Evolutionary conservation across 139 green algal species (phyloP), one percentile per base, ranked within the genome.

Genomic region (Astrephomene gubernaculifera): DNA sequence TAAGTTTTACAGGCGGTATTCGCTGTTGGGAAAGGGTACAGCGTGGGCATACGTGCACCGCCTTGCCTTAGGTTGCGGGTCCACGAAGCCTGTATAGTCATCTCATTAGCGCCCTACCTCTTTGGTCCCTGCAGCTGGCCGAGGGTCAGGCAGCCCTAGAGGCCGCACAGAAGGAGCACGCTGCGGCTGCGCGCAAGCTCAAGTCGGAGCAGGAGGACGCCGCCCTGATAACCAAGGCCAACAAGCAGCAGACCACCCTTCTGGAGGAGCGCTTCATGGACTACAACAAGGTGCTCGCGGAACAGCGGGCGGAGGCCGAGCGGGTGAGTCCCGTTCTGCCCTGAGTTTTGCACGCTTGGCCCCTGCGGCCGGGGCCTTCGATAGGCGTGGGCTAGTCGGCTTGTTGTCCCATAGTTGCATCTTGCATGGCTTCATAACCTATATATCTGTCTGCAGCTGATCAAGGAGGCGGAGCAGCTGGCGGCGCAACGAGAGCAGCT

Each of bases 401-500:
- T n/a, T n/a, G n/a, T n/a, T n/a, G n/a, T n/a, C n/a, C n/a, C n/a
- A n/a, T n/a, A n/a, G n/a, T n/a, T n/a, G n/a, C n/a, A n/a, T n/a
- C n/a, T n/a, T n/a, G n/a, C n/a, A n/a, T n/a, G n/a, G n/a, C n/a
- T n/a, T n/a, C n/a, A n/a, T n/a, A n/a, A n/a, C n/a, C n/a, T n/a
- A n/a, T n/a, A n/a, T n/a, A n/a, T n/a, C n/a, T n/a, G n/a, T 71
- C 21, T 27, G 44, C 49, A 86, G 65, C 31, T 78, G 41, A 31
- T 36, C 19, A 45, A 73, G 43, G 76, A 73, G n/a, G 38, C 39
- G 24, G n/a, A 52, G 39, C n/a, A 36, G 14, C 29, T 83, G 10
- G 38, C n/a, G n/a, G 61, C 10, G 9, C n/a, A 29, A 5, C 31
- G 31, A 1, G 53, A 31, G 6, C 31, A 41, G 35, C 24, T 86